These are phyloP conservation scores for Neurospora sublineolata DNA, from an alignment of 495 filamentous ascomycete genomes.

Conservation along the genomic window DNA sequence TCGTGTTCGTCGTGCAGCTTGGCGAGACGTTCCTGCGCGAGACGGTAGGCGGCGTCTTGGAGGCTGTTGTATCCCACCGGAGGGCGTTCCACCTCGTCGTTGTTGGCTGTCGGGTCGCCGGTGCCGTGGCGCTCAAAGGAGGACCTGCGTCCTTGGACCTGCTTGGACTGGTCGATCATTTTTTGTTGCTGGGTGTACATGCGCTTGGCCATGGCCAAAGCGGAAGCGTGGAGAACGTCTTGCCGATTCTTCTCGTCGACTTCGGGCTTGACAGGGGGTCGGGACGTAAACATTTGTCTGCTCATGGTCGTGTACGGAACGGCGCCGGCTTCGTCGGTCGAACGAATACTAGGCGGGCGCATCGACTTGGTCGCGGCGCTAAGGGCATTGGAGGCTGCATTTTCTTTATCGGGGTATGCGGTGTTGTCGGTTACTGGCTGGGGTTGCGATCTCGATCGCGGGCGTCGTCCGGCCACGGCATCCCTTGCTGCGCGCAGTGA, in stretches of 20 bases:
- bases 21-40: conserved; percentile 71
- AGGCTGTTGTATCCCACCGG: conserved; percentile 44
- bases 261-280: conserved; percentile 61
- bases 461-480: conserved; percentile 51
- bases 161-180: conserved; percentile 38
- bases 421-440: conserved; percentile 8
- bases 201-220: conserved; percentile 74
- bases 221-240: conserved; percentile 65
- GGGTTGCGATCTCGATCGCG: conserved; percentile 57
- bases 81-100: conserved; percentile 19
- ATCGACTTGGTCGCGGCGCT: conserved; percentile 54
- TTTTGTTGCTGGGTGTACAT: conserved; percentile 64
- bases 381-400: conserved; percentile 51
- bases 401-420: conserved; percentile 46
- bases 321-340: conserved; percentile 27
- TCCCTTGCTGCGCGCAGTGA: conserved; percentile 64
- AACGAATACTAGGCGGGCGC: conserved; percentile 22
- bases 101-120: background rate
- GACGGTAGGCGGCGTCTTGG: conserved; percentile 74
- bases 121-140: conserved; percentile 15
- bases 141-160: conserved; percentile 18
- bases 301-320: conserved; percentile 37
- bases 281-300: conserved; percentile 61
- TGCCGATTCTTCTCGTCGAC: conserved; percentile 59
- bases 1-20: conserved; percentile 64